Evolutionary conservation across 2,329 filamentous ascomycete genomes (phyloP), one percentile per base, ranked within the genome.

Genomic region (Fusarium sp.): DNA sequence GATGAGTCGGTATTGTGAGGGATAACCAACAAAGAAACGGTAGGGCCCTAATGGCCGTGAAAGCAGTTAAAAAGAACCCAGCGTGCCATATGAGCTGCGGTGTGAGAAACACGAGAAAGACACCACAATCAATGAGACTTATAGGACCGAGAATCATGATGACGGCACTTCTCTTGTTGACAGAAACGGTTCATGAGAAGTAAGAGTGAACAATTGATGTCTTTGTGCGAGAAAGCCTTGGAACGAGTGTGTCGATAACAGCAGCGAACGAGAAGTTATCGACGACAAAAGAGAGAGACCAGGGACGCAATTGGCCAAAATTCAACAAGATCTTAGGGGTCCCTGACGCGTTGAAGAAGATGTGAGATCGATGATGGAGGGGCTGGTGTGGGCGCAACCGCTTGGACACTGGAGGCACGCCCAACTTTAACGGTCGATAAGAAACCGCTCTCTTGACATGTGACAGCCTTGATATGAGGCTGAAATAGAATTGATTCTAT

Each of bases 121-220:
- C 88, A 31, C 91, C 59, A 81, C 92, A 94, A 81, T 96, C 93
- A 28, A 94, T 77, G 78, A 91, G 91, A 8, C 90, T 93, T 44
- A 96, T 88, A 59, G 91, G 90, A 36, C 88, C 87, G 42, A 96
- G 83, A 63, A 94, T 91, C 91, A 95, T 94, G 66, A 63, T 81
- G 58, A 50, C 43, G 42, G 33, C 56, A 38, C n/a, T 46, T 67
- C 55, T 50, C 45, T 44, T 58, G 33, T 20, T 34, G 31, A 36
- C 43, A 63, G 56, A 48, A 22, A 36, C 26, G 36, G 17, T 50
- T 63, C 66, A 69, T 61, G 45, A 60, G 58, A 26, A 46, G 26
- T 43, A 43, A 67, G n/a, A 39, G 38, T 42, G 42, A 44, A 56
- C 46, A n/a, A 36, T 17, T 18, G n/a, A 31, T 42, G 20, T 11